A percentile compares a stretch with the other conserved stretches of the same genome.
phyloP scores from a whole-genome alignment of 495 filamentous ascomycete species.

The Platismatia glauca region DNA sequence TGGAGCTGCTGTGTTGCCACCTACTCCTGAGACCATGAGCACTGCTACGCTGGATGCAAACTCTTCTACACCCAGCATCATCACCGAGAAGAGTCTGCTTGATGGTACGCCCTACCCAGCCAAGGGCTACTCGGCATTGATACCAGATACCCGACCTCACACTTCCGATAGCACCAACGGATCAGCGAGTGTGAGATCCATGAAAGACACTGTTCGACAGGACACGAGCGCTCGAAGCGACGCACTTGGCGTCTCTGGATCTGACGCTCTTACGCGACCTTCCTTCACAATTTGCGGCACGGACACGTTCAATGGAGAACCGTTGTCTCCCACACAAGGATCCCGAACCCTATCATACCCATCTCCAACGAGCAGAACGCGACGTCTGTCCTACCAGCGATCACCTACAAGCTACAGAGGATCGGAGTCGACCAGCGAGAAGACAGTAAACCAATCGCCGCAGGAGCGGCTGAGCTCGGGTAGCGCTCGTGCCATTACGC shows the following conservation, averaged over 20 bases:
- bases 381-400: constrained; percentile 8
- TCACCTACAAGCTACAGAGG: constrained; percentile 12
- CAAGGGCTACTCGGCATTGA: constrained; percentile 1
- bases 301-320: constrained; percentile 17
- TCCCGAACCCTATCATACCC: constrained; percentile 19
- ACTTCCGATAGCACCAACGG: constrained; percentile 5
- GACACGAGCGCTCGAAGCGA: background rate
- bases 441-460: constrained; percentile 7
- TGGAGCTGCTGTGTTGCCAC: constrained; percentile 17
- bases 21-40: constrained; percentile 24
- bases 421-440: constrained; percentile 17
- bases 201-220: constrained; percentile 1
- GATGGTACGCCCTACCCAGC: constrained; percentile 8
- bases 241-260: background rate
- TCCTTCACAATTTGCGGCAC: constrained; percentile 11
- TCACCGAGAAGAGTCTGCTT: constrained; percentile 22
- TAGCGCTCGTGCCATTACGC: background rate
- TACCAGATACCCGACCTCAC: constrained; percentile 5
- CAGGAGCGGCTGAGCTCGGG: background rate
- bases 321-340: background rate
- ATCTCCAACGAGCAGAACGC: constrained; percentile 13
- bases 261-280: background rate
- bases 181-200: background rate
- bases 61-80: constrained; percentile 23
- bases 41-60: constrained; percentile 18